Evolutionary conservation across 148 eudicot genomes (phyloP).

Genomic region (Fagopyrum tataricum): DNA sequence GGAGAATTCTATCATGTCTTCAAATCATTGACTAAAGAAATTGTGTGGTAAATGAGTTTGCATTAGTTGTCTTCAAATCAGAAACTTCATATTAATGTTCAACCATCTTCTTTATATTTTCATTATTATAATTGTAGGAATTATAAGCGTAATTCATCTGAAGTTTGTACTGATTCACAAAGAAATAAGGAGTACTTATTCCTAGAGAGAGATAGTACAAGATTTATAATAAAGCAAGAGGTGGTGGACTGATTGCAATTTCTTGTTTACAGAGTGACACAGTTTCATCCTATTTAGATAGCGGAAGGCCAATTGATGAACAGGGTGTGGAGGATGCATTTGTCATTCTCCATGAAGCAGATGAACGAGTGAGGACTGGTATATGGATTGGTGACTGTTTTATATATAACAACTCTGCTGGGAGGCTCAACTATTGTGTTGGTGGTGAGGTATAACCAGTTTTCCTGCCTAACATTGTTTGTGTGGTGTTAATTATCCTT

Average conservation of each 20-base stretch:
- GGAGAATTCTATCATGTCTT: background rate
- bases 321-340: conserved; percentile 94
- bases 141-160: background rate
- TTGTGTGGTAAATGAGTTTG: background rate
- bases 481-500: background rate
- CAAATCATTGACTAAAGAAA: background rate
- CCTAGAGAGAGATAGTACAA: background rate
- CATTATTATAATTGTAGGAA: background rate
- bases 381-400: conserved; percentile 99
- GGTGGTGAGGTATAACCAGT: conserved; percentile 86
- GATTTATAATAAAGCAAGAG: conserved; percentile 42
- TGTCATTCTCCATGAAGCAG: conserved; percentile 87
- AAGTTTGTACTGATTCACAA: background rate
- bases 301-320: conserved; percentile 84
- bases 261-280: conserved; percentile 66
- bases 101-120: conserved; percentile 16
- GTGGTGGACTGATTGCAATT: conserved; percentile 19
- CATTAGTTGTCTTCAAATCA: background rate
- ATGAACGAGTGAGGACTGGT: conserved; percentile 93
- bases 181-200: background rate
- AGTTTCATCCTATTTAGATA: conserved; percentile 78
- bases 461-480: background rate
- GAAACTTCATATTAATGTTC: background rate
- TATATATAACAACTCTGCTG: conserved; percentile 84
- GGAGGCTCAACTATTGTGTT: conserved; percentile 97